Conservation (phyloP, 345 rosid genomes). For the Pugionium dolabratum region DNA sequence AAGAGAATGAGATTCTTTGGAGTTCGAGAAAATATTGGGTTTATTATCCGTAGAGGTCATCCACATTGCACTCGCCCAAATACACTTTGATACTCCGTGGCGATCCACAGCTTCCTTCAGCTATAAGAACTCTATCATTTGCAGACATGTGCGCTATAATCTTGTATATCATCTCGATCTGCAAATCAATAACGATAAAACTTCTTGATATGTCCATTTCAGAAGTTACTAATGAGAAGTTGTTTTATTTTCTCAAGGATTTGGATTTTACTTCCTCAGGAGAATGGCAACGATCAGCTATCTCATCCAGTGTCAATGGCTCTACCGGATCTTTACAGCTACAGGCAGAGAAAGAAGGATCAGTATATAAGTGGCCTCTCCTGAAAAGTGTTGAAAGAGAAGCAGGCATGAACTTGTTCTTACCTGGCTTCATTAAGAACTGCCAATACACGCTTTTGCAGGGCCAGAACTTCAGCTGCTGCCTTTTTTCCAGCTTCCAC, state of each 20-base stretch:
- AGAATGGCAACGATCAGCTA: slow-evolving; percentile 92
- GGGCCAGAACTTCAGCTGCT: slow-evolving; percentile 93
- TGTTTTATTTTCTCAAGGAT: background rate
- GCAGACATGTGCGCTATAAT: slow-evolving; percentile 94
- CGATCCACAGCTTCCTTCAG: slow-evolving; percentile 94
- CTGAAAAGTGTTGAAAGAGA: slow-evolving; percentile 20
- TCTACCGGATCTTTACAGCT: slow-evolving; percentile 95
- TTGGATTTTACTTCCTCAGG: slow-evolving; percentile 58
- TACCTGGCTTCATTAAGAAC: slow-evolving; percentile 96
- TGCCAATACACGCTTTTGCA: slow-evolving; percentile 90
- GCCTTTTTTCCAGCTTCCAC: slow-evolving; percentile 99
- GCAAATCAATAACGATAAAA: slow-evolving; percentile 29
- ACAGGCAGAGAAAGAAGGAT: slow-evolving; percentile 17
- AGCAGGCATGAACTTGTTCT: slow-evolving; percentile 8
- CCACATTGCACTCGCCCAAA: slow-evolving; percentile 83
- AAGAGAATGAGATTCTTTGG: background rate
- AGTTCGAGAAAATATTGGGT: background rate
- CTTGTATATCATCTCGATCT: slow-evolving; percentile 98
- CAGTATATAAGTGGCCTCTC: slow-evolving; percentile 18
- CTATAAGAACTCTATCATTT: slow-evolving; percentile 84
- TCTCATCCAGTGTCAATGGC: slow-evolving; percentile 78
- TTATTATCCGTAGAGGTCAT: slow-evolving; percentile 54
- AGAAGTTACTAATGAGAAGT: background rate
- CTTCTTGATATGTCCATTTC: slow-evolving; percentile 18
- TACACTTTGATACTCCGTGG: slow-evolving; percentile 86